Percentiles rank a stretch among this genome's conserved stretches.
phyloP scores from a whole-genome alignment of 495 filamentous ascomycete genomes.

The Neurospora sp. region DNA sequence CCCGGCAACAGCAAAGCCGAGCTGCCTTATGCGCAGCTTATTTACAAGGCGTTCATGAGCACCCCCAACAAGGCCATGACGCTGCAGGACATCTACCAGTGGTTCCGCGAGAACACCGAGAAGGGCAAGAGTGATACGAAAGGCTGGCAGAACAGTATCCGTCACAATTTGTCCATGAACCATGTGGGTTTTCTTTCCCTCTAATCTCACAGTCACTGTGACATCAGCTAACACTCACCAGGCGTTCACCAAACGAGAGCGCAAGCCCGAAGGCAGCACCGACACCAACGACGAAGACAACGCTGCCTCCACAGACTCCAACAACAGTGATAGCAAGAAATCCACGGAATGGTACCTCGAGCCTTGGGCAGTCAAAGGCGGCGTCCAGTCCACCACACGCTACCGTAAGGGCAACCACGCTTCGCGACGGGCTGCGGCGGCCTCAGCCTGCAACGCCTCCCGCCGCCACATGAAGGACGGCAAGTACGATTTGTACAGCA shows the following conservation, averaged over 20 bases:
- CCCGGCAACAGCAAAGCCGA: conserved; percentile 26
- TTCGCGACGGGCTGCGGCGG: conserved; percentile 5
- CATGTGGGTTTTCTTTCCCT: conserved; percentile 46
- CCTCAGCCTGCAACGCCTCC: background rate
- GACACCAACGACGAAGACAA: conserved; percentile 1
- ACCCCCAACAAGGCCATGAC: conserved; percentile 57
- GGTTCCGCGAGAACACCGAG: conserved; percentile 75
- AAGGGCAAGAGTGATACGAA: conserved; percentile 57
- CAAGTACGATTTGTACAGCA: background rate
- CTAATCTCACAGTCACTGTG: background rate
- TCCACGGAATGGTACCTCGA: conserved; percentile 34
- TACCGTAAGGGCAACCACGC: conserved; percentile 32
- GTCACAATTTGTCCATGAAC: conserved; percentile 98
- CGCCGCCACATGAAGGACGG: background rate
- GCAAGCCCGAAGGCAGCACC: conserved; percentile 8
- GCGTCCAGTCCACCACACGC: conserved; percentile 38
- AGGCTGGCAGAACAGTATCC: conserved; percentile 96
- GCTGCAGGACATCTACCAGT: conserved; percentile 80
- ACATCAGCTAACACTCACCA: conserved; percentile 6
- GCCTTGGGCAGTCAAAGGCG: conserved; percentile 25
- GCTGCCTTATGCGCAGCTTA: conserved; percentile 74
- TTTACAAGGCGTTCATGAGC: conserved; percentile 63
- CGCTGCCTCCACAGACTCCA: conserved; percentile 1
- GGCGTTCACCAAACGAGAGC: conserved; percentile 37
- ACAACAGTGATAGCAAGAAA: conserved; percentile 20